Evolutionary conservation across 2,329 filamentous ascomycete species (phyloP).

Genomic region (Venturia asperata): DNA sequence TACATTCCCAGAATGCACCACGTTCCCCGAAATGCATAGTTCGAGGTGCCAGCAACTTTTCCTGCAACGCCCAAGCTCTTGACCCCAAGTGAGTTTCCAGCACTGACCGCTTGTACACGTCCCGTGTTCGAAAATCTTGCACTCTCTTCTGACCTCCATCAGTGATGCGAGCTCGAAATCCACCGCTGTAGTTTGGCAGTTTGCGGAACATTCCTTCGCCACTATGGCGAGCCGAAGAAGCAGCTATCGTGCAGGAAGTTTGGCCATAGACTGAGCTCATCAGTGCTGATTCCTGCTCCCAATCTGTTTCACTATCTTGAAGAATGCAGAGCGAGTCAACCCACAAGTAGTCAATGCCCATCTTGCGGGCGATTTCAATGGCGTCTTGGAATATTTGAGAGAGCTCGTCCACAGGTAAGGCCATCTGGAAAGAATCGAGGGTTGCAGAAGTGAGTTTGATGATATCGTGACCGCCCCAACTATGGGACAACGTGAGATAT

Average conservation of each 20-base stretch:
- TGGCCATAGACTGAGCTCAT: constrained; percentile 14
- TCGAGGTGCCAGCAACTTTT: constrained; percentile 15
- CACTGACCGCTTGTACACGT: not conserved
- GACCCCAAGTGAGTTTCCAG: not conserved
- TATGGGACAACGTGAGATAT: constrained; percentile 19
- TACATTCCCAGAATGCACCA: constrained; percentile 16
- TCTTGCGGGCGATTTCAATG: constrained; percentile 1
- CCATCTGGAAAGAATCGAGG: not conserved
- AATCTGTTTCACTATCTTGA: constrained; percentile 16
- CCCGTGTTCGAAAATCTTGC: not conserved
- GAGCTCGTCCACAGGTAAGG: not conserved
- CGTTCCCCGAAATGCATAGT: constrained; percentile 12
- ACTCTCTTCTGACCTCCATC: not conserved
- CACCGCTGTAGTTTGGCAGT: not conserved
- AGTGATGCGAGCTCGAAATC: not conserved
- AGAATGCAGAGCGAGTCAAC: constrained; percentile 19
- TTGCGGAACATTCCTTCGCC: not conserved
- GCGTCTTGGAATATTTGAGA: constrained; percentile 18
- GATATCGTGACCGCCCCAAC: constrained; percentile 13
- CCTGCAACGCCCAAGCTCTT: constrained; percentile 18
- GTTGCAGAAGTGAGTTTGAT: constrained; percentile 9
- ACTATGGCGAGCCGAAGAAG: not conserved
- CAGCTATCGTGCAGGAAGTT: not conserved
- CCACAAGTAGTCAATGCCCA: constrained; percentile 15
- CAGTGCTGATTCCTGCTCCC: not conserved